Conservation (phyloP, 371 early-diverging fungal genomes). For the Mucor irregularis region DNA sequence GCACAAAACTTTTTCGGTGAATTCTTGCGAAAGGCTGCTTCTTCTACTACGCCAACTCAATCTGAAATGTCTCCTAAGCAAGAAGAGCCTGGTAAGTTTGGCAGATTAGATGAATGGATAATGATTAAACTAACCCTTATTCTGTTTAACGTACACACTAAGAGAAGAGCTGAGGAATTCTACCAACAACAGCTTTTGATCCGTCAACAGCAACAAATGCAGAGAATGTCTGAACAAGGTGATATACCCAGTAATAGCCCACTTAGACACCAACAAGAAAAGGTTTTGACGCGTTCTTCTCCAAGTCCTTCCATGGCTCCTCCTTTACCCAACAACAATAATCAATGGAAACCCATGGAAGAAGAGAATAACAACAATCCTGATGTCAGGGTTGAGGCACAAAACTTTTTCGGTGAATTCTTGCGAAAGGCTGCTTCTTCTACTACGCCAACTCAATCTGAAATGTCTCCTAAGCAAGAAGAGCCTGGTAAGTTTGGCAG, state of each 20-base stretch:
- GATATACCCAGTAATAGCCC: conserved; percentile 5
- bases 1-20: conserved; percentile 72
- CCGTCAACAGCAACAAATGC: background rate
- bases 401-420: conserved; percentile 70
- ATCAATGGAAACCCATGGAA: background rate
- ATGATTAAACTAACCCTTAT: background rate
- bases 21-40: conserved; percentile 70
- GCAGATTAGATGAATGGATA: background rate
- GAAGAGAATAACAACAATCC: conserved; percentile 17
- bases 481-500: conserved; percentile 11
- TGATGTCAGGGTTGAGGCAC: conserved; percentile 53
- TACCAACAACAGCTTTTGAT: conserved; percentile 2
- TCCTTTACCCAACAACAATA: background rate
- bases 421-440: conserved; percentile 67
- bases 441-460: conserved; percentile 25
- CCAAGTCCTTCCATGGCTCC: no score
- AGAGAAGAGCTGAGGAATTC: conserved; percentile 5
- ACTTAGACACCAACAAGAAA: background rate
- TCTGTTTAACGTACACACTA: conserved; percentile 3
- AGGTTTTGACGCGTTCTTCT: background rate
- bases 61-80: conserved; percentile 20
- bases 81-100: conserved; percentile 10
- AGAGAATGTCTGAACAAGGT: background rate
- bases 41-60: conserved; percentile 29
- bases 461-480: conserved; percentile 16